A percentile compares a stretch with the other conserved stretches of the same genome.
These are phyloP conservation scores for Papiliotrema laurentii DNA, from an alignment of 1,284 basidiomycete genomes.

Conservation along the genomic window DNA sequence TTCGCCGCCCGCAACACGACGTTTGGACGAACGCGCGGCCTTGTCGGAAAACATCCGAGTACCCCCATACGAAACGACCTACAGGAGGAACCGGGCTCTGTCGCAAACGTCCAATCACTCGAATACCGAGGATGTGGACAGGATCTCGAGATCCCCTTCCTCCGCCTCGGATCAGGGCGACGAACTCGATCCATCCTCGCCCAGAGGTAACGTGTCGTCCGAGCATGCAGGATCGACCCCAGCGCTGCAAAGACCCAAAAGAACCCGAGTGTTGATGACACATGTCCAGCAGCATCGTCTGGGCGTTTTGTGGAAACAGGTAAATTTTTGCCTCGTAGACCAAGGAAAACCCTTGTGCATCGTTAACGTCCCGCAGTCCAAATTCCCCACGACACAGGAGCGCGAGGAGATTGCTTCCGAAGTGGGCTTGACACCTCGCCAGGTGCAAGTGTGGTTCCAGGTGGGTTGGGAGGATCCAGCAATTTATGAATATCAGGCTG, in stretches of 20 bases:
- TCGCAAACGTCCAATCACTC: background rate
- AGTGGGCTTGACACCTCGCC: conserved; percentile 38
- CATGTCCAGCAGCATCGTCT: conserved; percentile 15
- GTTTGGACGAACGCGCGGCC: background rate
- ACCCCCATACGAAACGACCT: background rate
- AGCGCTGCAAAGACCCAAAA: conserved; percentile 7
- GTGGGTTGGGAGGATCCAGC: conserved; percentile 17
- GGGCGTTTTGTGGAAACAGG: conserved; percentile 16
- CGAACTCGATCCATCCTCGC: background rate
- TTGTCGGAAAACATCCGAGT: background rate
- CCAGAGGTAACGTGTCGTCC: background rate
- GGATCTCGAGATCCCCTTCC: background rate
- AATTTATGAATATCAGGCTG: background rate
- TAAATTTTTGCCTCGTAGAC: conserved; percentile 4
- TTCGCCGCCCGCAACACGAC: background rate
- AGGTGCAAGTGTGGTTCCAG: conserved; percentile 49
- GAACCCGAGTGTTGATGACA: conserved; percentile 30
- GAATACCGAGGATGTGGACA: background rate
- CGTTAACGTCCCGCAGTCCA: conserved; percentile 25
- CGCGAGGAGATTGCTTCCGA: conserved; percentile 32
- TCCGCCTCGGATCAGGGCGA: background rate
- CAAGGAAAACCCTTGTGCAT: background rate
- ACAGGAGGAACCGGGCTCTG: background rate
- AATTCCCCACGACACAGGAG: conserved; percentile 35
- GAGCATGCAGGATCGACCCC: background rate